A percentile compares a stretch with the other conserved stretches of the same genome.
These are phyloP conservation scores for Aspergillus luchuensis DNA, from an alignment of 2,329 filamentous ascomycete species.

Conservation along the genomic window DNA sequence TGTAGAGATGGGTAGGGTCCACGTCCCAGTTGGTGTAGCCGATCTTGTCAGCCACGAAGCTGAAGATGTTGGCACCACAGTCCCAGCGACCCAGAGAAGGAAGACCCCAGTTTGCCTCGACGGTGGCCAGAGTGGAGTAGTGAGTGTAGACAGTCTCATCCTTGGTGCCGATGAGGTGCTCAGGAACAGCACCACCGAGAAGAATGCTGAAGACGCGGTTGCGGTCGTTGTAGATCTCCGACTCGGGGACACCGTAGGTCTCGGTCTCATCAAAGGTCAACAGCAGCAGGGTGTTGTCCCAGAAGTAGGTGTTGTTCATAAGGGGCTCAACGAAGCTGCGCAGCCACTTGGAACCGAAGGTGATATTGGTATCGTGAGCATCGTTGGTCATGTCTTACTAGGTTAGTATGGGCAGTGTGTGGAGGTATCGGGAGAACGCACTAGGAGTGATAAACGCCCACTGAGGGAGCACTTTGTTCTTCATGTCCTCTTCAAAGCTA, in stretches of 20 bases:
- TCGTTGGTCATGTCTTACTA: conserved; percentile 58
- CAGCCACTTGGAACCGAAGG: conserved; percentile 70
- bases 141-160: conserved; percentile 72
- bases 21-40: conserved; percentile 53
- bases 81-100: conserved; percentile 70
- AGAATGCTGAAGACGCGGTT: conserved; percentile 72
- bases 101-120: conserved; percentile 70
- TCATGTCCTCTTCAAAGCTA: conserved; percentile 67
- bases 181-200: conserved; percentile 71
- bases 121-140: conserved; percentile 67
- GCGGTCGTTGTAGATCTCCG: conserved; percentile 66
- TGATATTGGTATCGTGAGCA: conserved; percentile 73
- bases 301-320: conserved; percentile 68
- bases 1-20: conserved; percentile 45
- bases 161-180: conserved; percentile 63
- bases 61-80: conserved; percentile 69
- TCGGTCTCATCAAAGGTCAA: conserved; percentile 72
- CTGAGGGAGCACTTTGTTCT: conserved; percentile 66
- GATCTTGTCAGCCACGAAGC: conserved; percentile 61
- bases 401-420: neutral
- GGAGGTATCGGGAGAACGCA: neutral
- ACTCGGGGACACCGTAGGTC: neutral
- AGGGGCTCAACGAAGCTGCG: conserved; percentile 69
- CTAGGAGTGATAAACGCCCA: conserved; percentile 55
- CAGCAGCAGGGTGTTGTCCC: conserved; percentile 72